Evolutionary conservation across 768 basidiomycete species (phyloP), one percentile per base, ranked within the genome.

Genomic region (Kwoniella sp.): DNA sequence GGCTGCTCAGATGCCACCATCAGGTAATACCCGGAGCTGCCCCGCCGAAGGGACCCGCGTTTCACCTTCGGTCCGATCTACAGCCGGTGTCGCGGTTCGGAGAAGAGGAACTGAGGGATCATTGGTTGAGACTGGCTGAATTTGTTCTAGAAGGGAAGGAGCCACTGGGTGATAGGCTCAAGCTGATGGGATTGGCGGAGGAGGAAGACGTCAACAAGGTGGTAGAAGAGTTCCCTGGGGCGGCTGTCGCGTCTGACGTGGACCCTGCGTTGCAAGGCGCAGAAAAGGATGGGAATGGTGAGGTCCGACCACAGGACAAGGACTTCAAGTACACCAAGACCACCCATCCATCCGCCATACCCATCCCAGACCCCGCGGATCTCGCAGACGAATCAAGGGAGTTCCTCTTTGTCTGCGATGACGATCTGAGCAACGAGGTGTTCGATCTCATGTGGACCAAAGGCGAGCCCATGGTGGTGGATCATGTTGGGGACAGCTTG

Each of bases 11-110:
- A 34, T 67, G 63, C 27, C 46, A 48, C n/a, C 37, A 55, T 31
- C 38, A 36, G 11, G 36, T 26, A 31, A 36, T 17, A 22, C 36
- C 47, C 25, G 42, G 39, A 15, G 31, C 20, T 23, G 23, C n/a
- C 17, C 23, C 17, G 31, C 39, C 47, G 7, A 37, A 29, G 31
- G 25, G 37, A 10, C 43, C 38, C 2, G 34, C 46, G 2, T 61
- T 63, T 27, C 68, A 70, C 40, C 38, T 56, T 19, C 45, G 65
- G 36, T 8, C 46, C 0, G 56, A 65, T 26, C 88, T 92, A 62
- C 83, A 84, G 5, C 86, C 89, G 5, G 84, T 92, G 73, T 85
- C 88, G 3, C 78, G 89, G 37, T 89, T 92, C 63, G 79, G 79
- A 56, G 76, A 77, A 48, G 71, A 70, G 1, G 88, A 90, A 67